Base-by-base conservation (phyloP, 805 yeast species). In the Metschnikowia arizonensis region DNA sequence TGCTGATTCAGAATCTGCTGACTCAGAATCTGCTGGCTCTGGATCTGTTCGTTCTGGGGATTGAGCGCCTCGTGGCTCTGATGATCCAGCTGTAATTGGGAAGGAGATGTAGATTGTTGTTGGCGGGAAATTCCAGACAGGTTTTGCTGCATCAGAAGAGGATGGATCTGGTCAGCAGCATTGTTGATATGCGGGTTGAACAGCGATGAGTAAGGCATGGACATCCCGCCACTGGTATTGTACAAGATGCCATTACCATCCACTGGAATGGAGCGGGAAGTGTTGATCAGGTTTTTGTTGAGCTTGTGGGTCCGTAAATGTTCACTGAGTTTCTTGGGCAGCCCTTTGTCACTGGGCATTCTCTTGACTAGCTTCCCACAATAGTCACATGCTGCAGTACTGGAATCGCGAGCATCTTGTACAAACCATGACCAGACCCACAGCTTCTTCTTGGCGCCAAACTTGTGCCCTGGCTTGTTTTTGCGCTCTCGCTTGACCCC, bases 351-450 rank as follows among this genome's bases (percentile, higher is more conserved):
- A 31, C 76, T 68, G 9, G 74, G 63, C 40, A 77, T 60, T 43
- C 83, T 60, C 23, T 64, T 64, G 30, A 79, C 69, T 10, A 70
- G 63, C 53, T 73, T 77, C 1, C 77, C 76, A 57, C 83, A 79
- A 48, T 60, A 67, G 48, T 77, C 80, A 59, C 83, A 79, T 3
- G 73, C 73, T 2, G 83, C 82, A 15, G 72, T 49, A 45, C 77
- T 76, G 40, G 74, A 68, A 51, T 79, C 76, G 15, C 50, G 50
- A 14, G 58, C 56, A 55, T 77, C 81, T 53, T 79, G 83, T 11
- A 66, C 66, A 54, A 78, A 79, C 83, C 83, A 79, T 17, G 72
- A 61, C 83, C 83, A 79, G 11, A 78, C 82, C 83, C 83, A 79
- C 26, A 80, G 76, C 52, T 72, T 74, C 68, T 78, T 78, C 54